phyloP scores from a whole-genome alignment of 768 basidiomycete species.

The Pleurotus djamor region DNA sequence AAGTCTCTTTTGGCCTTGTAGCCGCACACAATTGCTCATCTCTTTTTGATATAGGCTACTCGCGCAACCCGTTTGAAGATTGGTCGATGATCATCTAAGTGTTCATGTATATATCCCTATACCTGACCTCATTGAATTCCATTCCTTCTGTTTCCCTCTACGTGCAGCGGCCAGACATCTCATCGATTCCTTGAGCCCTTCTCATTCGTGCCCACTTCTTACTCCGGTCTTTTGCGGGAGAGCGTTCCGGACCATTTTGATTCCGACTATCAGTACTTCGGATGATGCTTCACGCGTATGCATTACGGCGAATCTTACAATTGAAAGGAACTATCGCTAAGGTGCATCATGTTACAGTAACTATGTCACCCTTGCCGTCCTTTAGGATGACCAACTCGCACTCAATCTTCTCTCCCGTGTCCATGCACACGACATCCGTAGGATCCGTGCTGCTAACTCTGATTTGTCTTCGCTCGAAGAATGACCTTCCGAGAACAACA shows the following conservation, averaged over 20 bases:
- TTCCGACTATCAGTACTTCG: too few relatives aligned
- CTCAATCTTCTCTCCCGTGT: slow-evolving; percentile 88
- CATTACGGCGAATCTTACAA: not conserved
- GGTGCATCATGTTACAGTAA: slow-evolving; percentile 70
- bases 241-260: too few relatives aligned
- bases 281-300: too few relatives aligned
- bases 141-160: not conserved
- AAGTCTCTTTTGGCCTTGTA: slow-evolving; percentile 21
- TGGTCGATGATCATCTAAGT: slow-evolving; percentile 20
- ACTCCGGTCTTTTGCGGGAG: too few relatives aligned
- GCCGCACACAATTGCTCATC: not conserved
- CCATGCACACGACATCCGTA: slow-evolving; percentile 89
- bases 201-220: not conserved
- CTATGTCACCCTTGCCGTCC: slow-evolving; percentile 87
- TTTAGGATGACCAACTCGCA: slow-evolving; percentile 91
- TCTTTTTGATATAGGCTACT: slow-evolving; percentile 38
- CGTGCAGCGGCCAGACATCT: not conserved
- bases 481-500: slow-evolving; percentile 86
- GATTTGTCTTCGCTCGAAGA: slow-evolving; percentile 81
- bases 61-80: slow-evolving; percentile 34
- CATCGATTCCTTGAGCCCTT: not conserved
- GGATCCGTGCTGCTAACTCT: slow-evolving; percentile 80
- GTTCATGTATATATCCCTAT: slow-evolving; percentile 10
- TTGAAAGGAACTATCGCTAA: not conserved
- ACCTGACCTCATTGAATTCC: not conserved